Conservation (phyloP, 129 eudicot genomes). For the Chrysanthemum lavandulifolium region DNA sequence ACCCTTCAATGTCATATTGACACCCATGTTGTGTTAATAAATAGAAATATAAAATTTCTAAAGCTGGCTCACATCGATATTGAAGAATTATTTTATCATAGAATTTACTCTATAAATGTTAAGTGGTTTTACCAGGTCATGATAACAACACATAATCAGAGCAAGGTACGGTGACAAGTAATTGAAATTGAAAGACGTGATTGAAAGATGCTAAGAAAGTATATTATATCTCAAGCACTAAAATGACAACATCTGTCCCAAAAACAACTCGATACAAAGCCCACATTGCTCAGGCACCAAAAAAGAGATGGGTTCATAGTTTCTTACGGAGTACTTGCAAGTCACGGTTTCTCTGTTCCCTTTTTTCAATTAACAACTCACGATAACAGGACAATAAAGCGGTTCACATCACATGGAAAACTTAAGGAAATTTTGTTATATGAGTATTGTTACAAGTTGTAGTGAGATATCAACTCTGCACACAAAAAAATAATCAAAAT, state of each 20-base stretch:
- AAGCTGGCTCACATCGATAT: too few species aligned
- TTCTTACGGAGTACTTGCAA: neutral
- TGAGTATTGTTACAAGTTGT: constrained; percentile 3
- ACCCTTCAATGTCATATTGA: constrained; percentile 39
- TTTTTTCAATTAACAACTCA: neutral
- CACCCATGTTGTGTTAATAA: neutral
- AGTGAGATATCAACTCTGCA: constrained; percentile 1
- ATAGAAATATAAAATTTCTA: too few species aligned
- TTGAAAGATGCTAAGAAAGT: neutral
- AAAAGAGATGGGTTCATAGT: constrained; percentile 2
- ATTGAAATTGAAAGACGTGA: neutral
- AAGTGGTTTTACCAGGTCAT: too few species aligned
- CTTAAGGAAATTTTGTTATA: neutral
- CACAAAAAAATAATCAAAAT: neutral
- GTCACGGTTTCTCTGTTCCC: neutral
- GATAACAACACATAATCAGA: too few species aligned
- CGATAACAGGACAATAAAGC: constrained; percentile 1
- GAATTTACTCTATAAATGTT: too few species aligned
- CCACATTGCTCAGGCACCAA: neutral
- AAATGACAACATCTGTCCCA: neutral
- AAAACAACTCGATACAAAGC: neutral
- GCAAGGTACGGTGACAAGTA: too few species aligned
- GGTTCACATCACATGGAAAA: neutral
- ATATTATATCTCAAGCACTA: neutral
- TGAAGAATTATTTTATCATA: too few species aligned